Conservation (phyloP, 2,329 filamentous ascomycete genomes). For the Coniella lustricola region DNA sequence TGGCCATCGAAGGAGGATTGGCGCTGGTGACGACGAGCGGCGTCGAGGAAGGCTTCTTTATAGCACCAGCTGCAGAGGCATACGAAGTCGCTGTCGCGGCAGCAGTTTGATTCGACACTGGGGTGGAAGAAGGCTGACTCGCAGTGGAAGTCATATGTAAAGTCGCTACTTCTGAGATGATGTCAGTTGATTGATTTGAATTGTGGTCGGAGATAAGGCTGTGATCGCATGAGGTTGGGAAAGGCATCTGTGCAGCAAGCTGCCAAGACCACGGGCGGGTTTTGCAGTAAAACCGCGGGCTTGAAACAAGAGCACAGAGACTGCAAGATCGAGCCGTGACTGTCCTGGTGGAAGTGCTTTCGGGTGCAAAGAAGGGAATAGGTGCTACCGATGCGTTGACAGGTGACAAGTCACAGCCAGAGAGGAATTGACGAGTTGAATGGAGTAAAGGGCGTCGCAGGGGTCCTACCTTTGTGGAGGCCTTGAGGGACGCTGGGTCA, state of each 20-base stretch:
- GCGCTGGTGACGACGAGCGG: slow-evolving; percentile 55
- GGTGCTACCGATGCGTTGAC: slow-evolving; percentile 4
- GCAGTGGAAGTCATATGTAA: slow-evolving; percentile 56
- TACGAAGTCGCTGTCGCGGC: slow-evolving; percentile 52
- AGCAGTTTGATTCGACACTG: slow-evolving; percentile 51
- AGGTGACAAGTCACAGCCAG: background rate
- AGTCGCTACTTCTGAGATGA: slow-evolving; percentile 18
- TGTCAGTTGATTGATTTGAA: slow-evolving; percentile 12
- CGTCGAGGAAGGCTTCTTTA: slow-evolving; percentile 55
- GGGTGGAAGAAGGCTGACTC: slow-evolving; percentile 44
- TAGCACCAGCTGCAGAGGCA: slow-evolving; percentile 59
- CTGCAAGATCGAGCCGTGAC: background rate
- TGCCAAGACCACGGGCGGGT: slow-evolving; percentile 9
- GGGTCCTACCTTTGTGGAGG: background rate
- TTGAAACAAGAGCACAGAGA: background rate
- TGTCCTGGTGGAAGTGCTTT: background rate
- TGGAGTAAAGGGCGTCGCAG: background rate
- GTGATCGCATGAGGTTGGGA: slow-evolving; percentile 5
- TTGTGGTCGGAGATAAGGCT: too few species aligned
- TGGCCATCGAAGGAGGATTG: slow-evolving; percentile 48
- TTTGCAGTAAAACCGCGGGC: background rate
- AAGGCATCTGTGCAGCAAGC: background rate
- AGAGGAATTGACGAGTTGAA: background rate
- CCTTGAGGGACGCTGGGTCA: background rate
- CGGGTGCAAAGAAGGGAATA: background rate